Evolutionary conservation across 108 stramenopile genomes (phyloP), one percentile per base, ranked within the genome.

Genomic region (Cylindrotheca fusiformis): DNA sequence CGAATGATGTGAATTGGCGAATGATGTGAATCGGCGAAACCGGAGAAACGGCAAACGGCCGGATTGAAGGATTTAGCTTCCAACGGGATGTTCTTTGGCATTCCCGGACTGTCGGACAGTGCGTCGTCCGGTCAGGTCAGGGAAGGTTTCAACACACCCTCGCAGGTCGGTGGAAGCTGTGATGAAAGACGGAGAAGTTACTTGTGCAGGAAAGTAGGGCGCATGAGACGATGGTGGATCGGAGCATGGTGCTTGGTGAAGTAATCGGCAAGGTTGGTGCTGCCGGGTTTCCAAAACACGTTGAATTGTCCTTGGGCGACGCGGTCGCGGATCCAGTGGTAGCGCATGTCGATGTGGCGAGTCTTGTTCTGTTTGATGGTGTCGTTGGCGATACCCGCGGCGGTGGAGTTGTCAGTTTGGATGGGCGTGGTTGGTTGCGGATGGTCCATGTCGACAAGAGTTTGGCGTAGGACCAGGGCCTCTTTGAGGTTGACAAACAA

Each of bases 401-500:
- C 50, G n/a, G 50, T 51, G 50, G 50, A 22, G 50, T 51, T 51
- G n/a, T 51, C 19, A 22, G 50, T 55, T 41, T 77, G 68, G 26
- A 78, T 31, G 41, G 79, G 79, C 12, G 68, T 81, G 0, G 80
- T 22, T 23, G 69, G 76, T 60, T 82, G 81, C 25, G 58, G 67
- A 48, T 78, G 77, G 25, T 74, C 76, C 60, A 74, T 69, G 30
- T 77, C 73, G 20, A 53, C 51, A 3, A 77, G 63, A 3, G 68
- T 52, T 32, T 32, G 32, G 33, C 73, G 59, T 0, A 68, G 50
- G 21, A 44, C 25, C 0, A 52, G 29, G 23, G 50, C 76, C 52
- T 74, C 55, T 51, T 66, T 50, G 28, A 66, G 62, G 48, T 81
- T 81, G 25, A 52, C n/a, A 51, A 51, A 51, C 17, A 19, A 6